Evolutionary conservation across 495 filamentous ascomycete genomes (phyloP), one percentile per base, ranked within the genome.

Genomic region (Astrocystis sublimbata): DNA sequence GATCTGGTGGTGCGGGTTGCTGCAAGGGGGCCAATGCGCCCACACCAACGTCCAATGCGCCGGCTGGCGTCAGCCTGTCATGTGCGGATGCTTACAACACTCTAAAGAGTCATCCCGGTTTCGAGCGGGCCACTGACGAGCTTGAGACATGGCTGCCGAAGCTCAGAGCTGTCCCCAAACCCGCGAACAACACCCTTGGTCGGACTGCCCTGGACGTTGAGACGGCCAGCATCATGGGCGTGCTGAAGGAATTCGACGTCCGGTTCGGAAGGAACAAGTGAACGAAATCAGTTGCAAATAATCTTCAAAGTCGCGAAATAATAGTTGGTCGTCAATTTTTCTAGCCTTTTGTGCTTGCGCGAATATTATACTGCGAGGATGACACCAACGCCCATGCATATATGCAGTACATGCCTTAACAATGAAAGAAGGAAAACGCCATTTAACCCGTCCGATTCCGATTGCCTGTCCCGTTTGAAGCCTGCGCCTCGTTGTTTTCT

Each of bases 61-160:
- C 63, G 12, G 17, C 42, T 3, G 68, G 65, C 33, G 58, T 81
- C 17, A 80, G 81, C 63, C 59, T 88, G 45, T 77, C 86, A 21
- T 92, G 89, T 59, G 89, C 91, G 40, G 92, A 93, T 55, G 85
- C 91, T 8, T 96, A 92, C 74, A 89, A 89, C 63, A 92, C 90
- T 0, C 77, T 96, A 5, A 87, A 88, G 15, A 88, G 89, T 12
- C 92, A 96, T 68, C 87, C 88, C 3, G 87, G 89, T 63, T 96
- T 91, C 70, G 85, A 88, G 47, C 83, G 85, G 58, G 92, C 92
- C 19, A 88, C 83, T 31, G 85, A 90, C 45, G 89, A 93, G 50
- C 81, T 93, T 63, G 85, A 83, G 1, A 84, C 81, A 0, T 93
- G 91, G 87, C 75, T 94, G 49, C 87, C 89, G 1, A 88, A 88